Evolutionary conservation across 371 early-diverging fungal genomes (phyloP).

Genomic region (Lichtheimia ramosa): DNA sequence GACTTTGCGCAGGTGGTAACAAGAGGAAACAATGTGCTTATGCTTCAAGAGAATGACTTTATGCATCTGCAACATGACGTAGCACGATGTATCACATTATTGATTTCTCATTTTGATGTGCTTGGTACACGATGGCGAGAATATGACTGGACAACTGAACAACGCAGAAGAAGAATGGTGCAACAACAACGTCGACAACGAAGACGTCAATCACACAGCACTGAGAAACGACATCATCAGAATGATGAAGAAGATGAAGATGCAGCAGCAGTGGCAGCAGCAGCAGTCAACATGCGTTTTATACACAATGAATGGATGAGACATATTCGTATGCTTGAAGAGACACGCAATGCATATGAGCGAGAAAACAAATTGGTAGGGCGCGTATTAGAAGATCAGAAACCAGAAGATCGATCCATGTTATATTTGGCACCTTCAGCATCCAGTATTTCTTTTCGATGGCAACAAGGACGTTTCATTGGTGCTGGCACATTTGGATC

Average conservation of each 20-base stretch:
- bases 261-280: conserved; percentile 17
- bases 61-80: conserved; percentile 66
- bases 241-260: conserved; percentile 24
- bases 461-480: conserved; percentile 86
- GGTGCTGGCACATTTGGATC: conserved; percentile 88
- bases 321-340: conserved; percentile 50
- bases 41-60: conserved; percentile 48
- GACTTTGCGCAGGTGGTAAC: conserved; percentile 82
- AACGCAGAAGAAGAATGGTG: conserved; percentile 27
- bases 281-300: conserved; percentile 24
- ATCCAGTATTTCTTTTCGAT: conserved; percentile 75
- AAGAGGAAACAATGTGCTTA: conserved; percentile 51
- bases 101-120: conserved; percentile 82
- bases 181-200: conserved; percentile 36
- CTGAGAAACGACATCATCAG: conserved; percentile 24
- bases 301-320: conserved; percentile 61
- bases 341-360: conserved; percentile 43
- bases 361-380: conserved; percentile 68
- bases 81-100: conserved; percentile 76
- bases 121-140: conserved; percentile 64
- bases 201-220: conserved; percentile 41
- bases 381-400: conserved; percentile 74
- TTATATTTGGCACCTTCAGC: conserved; percentile 75
- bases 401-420: conserved; percentile 77
- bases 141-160: conserved; percentile 24